A percentile compares a stretch with the other conserved stretches of the same genome.
Conservation (phyloP, 495 filamentous ascomycete species). For the Cudoniella acicularis region DNA sequence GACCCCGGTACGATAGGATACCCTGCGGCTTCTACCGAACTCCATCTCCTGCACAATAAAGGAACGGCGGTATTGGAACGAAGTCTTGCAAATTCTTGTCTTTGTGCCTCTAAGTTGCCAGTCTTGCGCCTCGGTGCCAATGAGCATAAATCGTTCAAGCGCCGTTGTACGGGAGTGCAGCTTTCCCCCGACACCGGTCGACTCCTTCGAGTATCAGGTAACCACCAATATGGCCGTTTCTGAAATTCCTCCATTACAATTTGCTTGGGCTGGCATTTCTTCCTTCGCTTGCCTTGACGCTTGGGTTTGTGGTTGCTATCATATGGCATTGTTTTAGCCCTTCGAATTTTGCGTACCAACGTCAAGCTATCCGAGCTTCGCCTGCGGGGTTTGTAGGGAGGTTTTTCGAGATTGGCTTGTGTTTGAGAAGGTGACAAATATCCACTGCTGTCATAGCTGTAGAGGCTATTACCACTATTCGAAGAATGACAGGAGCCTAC, state of each 20-base stretch:
- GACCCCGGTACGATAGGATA: neutral
- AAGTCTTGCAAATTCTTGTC: neutral
- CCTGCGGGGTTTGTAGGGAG: conserved; percentile 12
- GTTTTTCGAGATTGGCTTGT: neutral
- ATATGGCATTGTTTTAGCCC: conserved; percentile 7
- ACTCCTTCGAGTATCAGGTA: neutral
- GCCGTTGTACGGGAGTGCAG: conserved; percentile 8
- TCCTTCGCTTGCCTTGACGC: neutral
- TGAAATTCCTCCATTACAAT: neutral
- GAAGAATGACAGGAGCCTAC: neutral
- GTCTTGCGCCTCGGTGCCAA: neutral
- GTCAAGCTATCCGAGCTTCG: conserved; percentile 9
- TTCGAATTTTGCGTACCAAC: conserved; percentile 7
- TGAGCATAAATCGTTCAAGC: conserved; percentile 3
- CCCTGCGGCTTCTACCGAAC: conserved; percentile 17
- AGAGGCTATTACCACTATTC: neutral
- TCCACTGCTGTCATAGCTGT: neutral
- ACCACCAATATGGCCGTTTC: conserved; percentile 1
- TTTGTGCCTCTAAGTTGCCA: conserved; percentile 5
- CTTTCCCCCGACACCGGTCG: neutral
- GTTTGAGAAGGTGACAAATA: neutral
- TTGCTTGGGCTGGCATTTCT: neutral
- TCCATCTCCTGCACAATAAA: conserved; percentile 18
- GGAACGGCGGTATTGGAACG: neutral
- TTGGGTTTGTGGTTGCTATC: neutral